Conservation (phyloP, 495 filamentous ascomycete species). For the Astrothelium subdiscretum region DNA sequence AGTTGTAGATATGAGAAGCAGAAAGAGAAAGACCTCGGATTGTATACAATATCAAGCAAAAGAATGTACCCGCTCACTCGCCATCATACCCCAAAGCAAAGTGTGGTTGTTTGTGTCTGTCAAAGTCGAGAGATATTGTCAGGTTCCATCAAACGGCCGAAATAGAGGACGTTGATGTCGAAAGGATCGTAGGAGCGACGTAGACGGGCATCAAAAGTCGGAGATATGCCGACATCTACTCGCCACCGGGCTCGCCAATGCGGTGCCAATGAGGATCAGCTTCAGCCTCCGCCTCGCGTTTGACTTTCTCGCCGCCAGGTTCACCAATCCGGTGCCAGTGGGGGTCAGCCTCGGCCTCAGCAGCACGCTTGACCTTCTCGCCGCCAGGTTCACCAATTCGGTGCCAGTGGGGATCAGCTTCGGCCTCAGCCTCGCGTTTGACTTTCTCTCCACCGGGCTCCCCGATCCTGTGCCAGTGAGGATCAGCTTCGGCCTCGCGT, state of each 20-base stretch:
- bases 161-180: neutral
- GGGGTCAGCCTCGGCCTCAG: neutral
- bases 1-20: neutral
- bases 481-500: slow-evolving; percentile 3
- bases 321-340: slow-evolving; percentile 9
- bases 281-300: slow-evolving; percentile 9
- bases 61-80: neutral
- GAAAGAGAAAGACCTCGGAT: neutral
- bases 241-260: neutral
- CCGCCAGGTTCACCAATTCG: neutral
- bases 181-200: neutral
- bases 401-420: neutral
- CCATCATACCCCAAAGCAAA: neutral
- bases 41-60: neutral
- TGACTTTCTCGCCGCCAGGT: slow-evolving; percentile 11
- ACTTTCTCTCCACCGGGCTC: slow-evolving; percentile 13
- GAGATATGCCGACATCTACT: slow-evolving; percentile 3
- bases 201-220: neutral
- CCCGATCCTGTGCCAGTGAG: slow-evolving; percentile 1
- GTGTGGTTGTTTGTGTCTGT: neutral
- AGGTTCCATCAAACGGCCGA: neutral
- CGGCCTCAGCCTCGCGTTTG: slow-evolving; percentile 11
- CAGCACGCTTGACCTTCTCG: neutral
- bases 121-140: neutral
- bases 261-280: neutral